Evolutionary conservation across 192 early-diverging fungal genomes (phyloP).

Genomic region (Gonapodya sp.): DNA sequence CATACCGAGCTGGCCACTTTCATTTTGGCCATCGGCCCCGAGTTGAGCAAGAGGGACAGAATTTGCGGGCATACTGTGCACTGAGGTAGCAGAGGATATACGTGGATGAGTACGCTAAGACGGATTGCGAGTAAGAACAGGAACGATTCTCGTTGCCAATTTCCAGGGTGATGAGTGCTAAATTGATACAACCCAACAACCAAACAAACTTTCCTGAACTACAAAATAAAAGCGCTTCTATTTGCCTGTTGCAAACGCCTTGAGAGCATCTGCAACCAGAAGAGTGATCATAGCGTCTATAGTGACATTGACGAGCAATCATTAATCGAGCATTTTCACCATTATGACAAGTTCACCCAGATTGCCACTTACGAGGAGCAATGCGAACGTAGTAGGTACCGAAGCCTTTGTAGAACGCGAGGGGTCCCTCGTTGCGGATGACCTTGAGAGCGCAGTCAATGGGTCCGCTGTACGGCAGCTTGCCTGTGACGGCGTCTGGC

Average conservation of each 20-base stretch:
- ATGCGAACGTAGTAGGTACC: slow-evolving; percentile 44
- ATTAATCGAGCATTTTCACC: no score
- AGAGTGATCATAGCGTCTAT: slow-evolving; percentile 44
- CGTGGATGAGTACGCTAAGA: no score
- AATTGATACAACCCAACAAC: background rate
- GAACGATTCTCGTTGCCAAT: no score
- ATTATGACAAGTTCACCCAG: background rate
- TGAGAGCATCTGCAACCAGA: slow-evolving; percentile 28
- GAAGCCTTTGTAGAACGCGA: slow-evolving; percentile 43
- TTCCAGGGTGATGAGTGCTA: background rate
- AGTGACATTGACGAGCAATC: no score
- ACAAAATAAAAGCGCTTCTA: background rate
- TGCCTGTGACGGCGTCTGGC: slow-evolving; percentile 26
- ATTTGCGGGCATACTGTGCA: background rate
- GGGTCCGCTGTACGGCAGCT: slow-evolving; percentile 32
- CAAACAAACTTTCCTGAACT: background rate
- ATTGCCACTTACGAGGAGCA: slow-evolving; percentile 12
- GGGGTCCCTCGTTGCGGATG: slow-evolving; percentile 29
- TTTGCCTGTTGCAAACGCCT: slow-evolving; percentile 15
- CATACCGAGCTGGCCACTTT: background rate
- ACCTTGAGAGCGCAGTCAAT: slow-evolving; percentile 41
- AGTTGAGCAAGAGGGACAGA: background rate
- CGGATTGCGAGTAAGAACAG: no score
- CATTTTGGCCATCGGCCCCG: background rate
- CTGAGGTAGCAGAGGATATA: background rate